Evolutionary conservation across 2,329 filamentous ascomycete species (phyloP).

Genomic region (Phoma sp.): DNA sequence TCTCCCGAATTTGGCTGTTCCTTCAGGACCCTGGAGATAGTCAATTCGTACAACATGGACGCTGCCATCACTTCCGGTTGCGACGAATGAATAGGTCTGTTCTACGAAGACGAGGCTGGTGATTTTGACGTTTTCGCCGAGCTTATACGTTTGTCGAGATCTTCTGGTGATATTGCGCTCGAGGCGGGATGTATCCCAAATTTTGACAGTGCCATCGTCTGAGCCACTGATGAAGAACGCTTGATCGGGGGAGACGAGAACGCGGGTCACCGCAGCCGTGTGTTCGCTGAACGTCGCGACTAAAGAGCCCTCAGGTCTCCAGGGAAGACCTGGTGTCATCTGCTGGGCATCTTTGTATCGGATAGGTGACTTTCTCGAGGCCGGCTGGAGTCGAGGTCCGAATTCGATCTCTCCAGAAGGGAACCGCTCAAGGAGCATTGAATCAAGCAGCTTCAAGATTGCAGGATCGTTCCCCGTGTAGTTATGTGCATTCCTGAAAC

Average conservation of each 20-base stretch:
- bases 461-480: slow-evolving; percentile 79
- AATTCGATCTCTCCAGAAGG: slow-evolving; percentile 68
- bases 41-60: slow-evolving; percentile 83
- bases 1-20: slow-evolving; percentile 74
- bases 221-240: slow-evolving; percentile 93
- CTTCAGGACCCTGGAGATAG: slow-evolving; percentile 61
- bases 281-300: slow-evolving; percentile 92
- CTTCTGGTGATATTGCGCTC: slow-evolving; percentile 91
- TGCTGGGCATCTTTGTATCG: slow-evolving; percentile 60
- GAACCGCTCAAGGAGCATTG: slow-evolving; percentile 76
- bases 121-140: slow-evolving; percentile 73
- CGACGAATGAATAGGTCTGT: slow-evolving; percentile 91
- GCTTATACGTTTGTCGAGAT: slow-evolving; percentile 83
- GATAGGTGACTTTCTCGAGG: slow-evolving; percentile 61
- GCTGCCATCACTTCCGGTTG: slow-evolving; percentile 86
- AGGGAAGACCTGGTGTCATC: slow-evolving; percentile 62
- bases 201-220: slow-evolving; percentile 86
- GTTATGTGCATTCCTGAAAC: slow-evolving; percentile 72
- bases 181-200: slow-evolving; percentile 90
- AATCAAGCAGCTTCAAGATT: slow-evolving; percentile 72
- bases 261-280: slow-evolving; percentile 77
- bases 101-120: slow-evolving; percentile 89
- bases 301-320: slow-evolving; percentile 83
- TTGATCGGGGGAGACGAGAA: slow-evolving; percentile 86
- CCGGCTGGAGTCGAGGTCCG: slow-evolving; percentile 78